phyloP scores from a whole-genome alignment of 2,329 filamentous ascomycete genomes.

The Colletotrichum godetiae region DNA sequence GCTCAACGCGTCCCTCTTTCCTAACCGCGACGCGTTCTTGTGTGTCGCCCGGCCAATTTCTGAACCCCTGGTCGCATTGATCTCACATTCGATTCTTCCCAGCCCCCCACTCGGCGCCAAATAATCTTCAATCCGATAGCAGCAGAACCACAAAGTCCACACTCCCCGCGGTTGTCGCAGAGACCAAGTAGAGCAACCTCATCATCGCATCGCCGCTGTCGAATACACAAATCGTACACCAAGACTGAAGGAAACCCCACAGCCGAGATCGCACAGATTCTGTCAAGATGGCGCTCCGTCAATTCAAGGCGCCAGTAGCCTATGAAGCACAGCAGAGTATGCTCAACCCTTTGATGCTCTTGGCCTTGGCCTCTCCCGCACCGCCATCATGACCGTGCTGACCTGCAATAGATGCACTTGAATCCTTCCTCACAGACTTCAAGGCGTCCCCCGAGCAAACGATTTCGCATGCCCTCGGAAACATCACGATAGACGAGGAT shows the following conservation, averaged over 20 bases:
- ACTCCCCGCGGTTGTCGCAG: constrained; percentile 18
- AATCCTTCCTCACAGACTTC: constrained; percentile 89
- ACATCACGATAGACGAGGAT: constrained; percentile 88
- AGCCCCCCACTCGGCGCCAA: constrained; percentile 38
- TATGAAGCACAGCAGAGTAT: constrained; percentile 88
- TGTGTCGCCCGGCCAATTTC: constrained; percentile 37
- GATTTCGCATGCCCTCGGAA: constrained; percentile 84
- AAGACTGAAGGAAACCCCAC: not conserved
- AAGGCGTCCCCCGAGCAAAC: constrained; percentile 80
- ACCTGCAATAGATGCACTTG: constrained; percentile 74
- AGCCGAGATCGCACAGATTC: constrained; percentile 1
- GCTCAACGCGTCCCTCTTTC: not conserved
- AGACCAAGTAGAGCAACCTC: constrained; percentile 5
- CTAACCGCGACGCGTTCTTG: constrained; percentile 32
- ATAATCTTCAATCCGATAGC: constrained; percentile 29
- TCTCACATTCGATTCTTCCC: constrained; percentile 37
- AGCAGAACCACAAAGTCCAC: constrained; percentile 8
- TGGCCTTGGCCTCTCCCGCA: not conserved
- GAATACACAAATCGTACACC: not conserved
- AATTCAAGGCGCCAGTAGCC: constrained; percentile 82
- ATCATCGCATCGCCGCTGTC: not conserved
- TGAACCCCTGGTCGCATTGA: constrained; percentile 38
- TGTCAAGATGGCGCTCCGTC: constrained; percentile 83
- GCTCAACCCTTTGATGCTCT: constrained; percentile 43
- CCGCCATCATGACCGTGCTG: constrained; percentile 40